Evolutionary conservation across 371 early-diverging fungal species (phyloP), one percentile per base, ranked within the genome.

Genomic region (Mortierella sp.): DNA sequence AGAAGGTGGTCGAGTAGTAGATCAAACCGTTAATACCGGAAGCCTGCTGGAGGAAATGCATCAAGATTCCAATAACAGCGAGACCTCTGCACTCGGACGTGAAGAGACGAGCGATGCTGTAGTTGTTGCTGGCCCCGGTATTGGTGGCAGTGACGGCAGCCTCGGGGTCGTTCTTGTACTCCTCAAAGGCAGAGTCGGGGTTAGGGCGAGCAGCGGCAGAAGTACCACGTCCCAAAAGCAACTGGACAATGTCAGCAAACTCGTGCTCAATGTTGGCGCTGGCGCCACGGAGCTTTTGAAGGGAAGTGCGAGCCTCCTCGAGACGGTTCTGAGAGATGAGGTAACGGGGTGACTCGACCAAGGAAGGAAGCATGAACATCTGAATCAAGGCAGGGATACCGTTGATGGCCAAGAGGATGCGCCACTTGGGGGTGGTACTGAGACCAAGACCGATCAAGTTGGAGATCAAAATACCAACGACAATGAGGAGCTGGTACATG

Each of bases 1-100:
- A 92, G 82, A 88, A 91, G 31, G 89, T 92, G 72, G 89, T 94
- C 76, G 91, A 93, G 86, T 95, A 97, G 81, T 94, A 92, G 83
- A 94, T 90, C 80, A 96, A 92, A 77, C 94, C 97, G 82, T 97
- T 97, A 90, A 98, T 96, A 57, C 97, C 97, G 54, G 94, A 93
- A 21, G 96, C 89, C 84, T 98, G 97, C 84, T 97, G 98, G 14
- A 86, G 79, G 9, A 88, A 87, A 58, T 92, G 92, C 24, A 93
- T 75, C 10, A 80, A n/a, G 16, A 92, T 42, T 50, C 90, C 90
- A 38, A 88, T 88, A 2, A 89, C 13, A 26, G 95, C 90, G 60
- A 97, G 88, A 75, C 94, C 94, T 14, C 89, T 82, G 48, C 91
- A 89, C 63, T 89, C 90, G 70, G 91, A 89, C 10, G 54, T 81